Base-by-base conservation (phyloP, 768 basidiomycete species). In the Leucocoprinus birnbaumii region DNA sequence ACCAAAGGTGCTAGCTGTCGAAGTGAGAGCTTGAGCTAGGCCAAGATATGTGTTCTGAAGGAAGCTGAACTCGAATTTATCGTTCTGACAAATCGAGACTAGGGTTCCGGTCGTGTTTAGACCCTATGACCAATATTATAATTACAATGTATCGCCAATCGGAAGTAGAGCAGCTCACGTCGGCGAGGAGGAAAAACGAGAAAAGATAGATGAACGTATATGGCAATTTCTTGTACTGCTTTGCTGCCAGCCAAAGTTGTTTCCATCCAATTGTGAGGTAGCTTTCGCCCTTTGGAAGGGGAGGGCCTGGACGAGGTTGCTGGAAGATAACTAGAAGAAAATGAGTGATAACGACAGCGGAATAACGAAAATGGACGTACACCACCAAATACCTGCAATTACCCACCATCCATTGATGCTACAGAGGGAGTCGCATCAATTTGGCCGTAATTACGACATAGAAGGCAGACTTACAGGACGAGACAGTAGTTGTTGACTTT, bases 211-310 rank as follows among this genome's bases (percentile, higher is more conserved):
- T 77, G 66, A 93, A 93, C 1, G 91, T 94, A 68, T 87, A 81
- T 0, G 91, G 91, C 0, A 92, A 77, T 62, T 84, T 76, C 68
- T 83, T 87, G 68, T 87, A 91, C 57, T 92, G 84, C 62, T 84
- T 86, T 56, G 79, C 63, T 0, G 89, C 88, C 13, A 77, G 72
- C 85, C 89, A 93, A 48, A 94, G 89, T 86, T 92, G 90, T 64
- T 89, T 91, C 87, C 88, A 93, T 41, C 92, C 92, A 43, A 94
- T 80, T 0, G 89, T 90, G 24, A 92, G 57, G 62, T 93, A 94
- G 56, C 68, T 79, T 59, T 91, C 84, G 47, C 85, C 85, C 59
- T 85, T 85, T 0, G 92, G 92, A 19, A 94, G 72, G 11, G 83
- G 71, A 50, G 91, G 89, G 0, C 92, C 92, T 2, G 88, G 86